Conservation (phyloP, 2,329 filamentous ascomycete genomes). For the Zasmidium citrigriseum region DNA sequence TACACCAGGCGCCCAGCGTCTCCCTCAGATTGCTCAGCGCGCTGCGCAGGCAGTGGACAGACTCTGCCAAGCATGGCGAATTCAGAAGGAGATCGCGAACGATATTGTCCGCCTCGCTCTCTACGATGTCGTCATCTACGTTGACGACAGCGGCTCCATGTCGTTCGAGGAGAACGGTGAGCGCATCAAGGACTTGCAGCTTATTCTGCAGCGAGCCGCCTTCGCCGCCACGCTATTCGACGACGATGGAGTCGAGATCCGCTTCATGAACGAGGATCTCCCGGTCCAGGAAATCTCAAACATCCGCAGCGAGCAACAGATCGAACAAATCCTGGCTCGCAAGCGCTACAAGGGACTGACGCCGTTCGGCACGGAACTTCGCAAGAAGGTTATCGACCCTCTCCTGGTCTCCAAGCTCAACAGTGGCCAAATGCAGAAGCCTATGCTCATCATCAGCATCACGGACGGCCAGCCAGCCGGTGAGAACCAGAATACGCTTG, state of each 20-base stretch:
- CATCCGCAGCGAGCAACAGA: conserved; percentile 59
- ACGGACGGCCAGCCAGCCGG: conserved; percentile 68
- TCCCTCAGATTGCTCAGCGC: conserved; percentile 50
- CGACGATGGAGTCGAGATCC: conserved; percentile 65
- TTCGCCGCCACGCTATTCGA: conserved; percentile 70
- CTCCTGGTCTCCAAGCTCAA: conserved; percentile 58
- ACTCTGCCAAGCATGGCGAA: conserved; percentile 58
- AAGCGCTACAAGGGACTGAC: conserved; percentile 67
- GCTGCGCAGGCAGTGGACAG: conserved; percentile 55
- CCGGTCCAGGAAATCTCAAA: conserved; percentile 52
- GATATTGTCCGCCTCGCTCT: conserved; percentile 64
- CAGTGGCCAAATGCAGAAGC: conserved; percentile 59
- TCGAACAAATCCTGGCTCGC: conserved; percentile 58
- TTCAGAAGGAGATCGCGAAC: conserved; percentile 61
- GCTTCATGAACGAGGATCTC: conserved; percentile 67
- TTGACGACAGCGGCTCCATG: conserved; percentile 71
- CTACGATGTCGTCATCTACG: conserved; percentile 64
- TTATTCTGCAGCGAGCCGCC: conserved; percentile 64
- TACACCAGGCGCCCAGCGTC: conserved; percentile 47
- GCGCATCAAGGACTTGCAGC: conserved; percentile 65
- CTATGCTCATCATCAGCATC: conserved; percentile 65
- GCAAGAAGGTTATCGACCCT: conserved; percentile 64
- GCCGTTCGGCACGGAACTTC: conserved; percentile 64
- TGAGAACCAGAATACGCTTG: conserved; percentile 58
- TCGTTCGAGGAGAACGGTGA: conserved; percentile 67